Conservation (phyloP, 148 eudicot species). For the Euryodendron excelsum region DNA sequence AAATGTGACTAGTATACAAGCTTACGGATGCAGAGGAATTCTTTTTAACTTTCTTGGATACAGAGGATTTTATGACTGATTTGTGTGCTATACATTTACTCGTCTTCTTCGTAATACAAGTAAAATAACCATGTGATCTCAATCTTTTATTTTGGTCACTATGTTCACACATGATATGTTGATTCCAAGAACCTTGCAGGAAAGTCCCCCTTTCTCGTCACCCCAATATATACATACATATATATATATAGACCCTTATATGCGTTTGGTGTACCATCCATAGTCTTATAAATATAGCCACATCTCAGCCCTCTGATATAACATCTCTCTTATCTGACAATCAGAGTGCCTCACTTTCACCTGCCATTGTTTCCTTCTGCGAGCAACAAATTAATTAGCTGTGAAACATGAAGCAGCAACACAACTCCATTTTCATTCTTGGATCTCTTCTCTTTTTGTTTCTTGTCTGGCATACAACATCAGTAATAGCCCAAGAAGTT, state of each 20-base stretch:
- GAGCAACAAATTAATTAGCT: neutral
- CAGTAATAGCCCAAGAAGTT: conserved; percentile 16
- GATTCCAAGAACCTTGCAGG: neutral
- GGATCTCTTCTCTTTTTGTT: conserved; percentile 10
- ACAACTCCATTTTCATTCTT: neutral
- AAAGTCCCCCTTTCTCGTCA: neutral
- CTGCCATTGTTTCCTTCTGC: neutral
- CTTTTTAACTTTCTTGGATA: too few relatives aligned
- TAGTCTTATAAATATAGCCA: neutral
- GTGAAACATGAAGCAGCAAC: conserved; percentile 13
- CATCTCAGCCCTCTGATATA: neutral
- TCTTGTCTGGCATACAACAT: neutral
- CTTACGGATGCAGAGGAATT: too few relatives aligned
- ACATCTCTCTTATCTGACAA: neutral
- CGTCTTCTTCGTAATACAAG: neutral
- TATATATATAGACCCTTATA: neutral
- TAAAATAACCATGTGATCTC: neutral
- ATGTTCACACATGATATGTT: neutral
- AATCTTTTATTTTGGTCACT: neutral
- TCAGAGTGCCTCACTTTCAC: neutral
- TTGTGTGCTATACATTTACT: too few relatives aligned
- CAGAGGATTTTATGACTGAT: too few relatives aligned
- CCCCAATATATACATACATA: neutral
- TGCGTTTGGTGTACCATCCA: neutral
- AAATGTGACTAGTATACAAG: too few relatives aligned